Base-by-base conservation (phyloP, 768 basidiomycete species). In the Dacryopinax spathularia region DNA sequence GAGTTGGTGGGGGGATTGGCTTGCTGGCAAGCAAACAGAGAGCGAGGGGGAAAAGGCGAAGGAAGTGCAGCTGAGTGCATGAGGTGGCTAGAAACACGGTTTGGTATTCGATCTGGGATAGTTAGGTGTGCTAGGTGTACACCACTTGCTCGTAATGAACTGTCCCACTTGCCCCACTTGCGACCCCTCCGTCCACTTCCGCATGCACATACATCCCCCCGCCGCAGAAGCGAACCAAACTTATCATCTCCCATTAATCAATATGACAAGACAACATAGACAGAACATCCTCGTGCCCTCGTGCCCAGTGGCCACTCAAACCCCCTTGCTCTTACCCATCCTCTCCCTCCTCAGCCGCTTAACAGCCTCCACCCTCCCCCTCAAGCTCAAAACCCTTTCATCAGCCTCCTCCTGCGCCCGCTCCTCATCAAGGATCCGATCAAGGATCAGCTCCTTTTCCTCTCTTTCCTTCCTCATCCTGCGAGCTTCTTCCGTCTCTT, bases 381-480 rank as follows among this genome's bases (percentile, higher is more conserved):
- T 90, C 75, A 91, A 79, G 41, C 79, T 68, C 9, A 72, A 71
- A 10, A 90, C 89, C 61, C 82, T 83, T 76, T 84, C 83, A 71
- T 92, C 90, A 4, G 89, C 90, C 71, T 91, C 89, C 71, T 92
- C 90, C 76, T 92, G 90, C 33, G 85, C 86, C 63, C 84, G 80
- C 72, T 92, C 89, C 75, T 92, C 90, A 33, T 91, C 89, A 72
- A 90, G 64, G 56, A 91, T 73, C 62, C 90, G 80, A 73, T 91
- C 89, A 85, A 91, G 88, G 43, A 91, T 91, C 65, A 91, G 74
- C 68, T 91, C 89, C 60, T 82, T 78, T 62, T 91, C 89, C 25
- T 91, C 88, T 70, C 77, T 77, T 68, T 85, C 84, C 72, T 79
- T 85, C 67, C 75, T 72, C 68, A 73, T 74, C 68, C 81, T 77